Percentiles rank a stretch among this genome's conserved stretches.
These are phyloP conservation scores for Tricholoma matsutake DNA, from an alignment of 768 basidiomycete species.

Conservation along the genomic window DNA sequence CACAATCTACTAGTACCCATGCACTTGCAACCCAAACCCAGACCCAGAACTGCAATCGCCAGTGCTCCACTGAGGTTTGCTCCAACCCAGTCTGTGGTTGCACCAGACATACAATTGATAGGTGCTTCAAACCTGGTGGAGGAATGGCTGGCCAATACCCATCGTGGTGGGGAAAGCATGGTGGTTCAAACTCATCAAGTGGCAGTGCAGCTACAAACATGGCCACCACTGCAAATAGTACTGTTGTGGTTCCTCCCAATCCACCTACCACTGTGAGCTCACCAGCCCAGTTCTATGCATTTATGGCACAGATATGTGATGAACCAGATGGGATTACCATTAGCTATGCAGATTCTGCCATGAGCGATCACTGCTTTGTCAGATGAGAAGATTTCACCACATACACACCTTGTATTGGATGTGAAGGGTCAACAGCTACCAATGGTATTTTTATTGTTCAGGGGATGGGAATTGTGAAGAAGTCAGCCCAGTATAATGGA, in stretches of 20 bases:
- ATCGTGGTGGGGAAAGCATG: conserved; percentile 6
- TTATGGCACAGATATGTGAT: not conserved
- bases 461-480: not conserved
- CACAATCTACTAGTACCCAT: not conserved
- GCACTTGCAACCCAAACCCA: not conserved
- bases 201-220: not conserved
- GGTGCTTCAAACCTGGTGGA: conserved; percentile 15
- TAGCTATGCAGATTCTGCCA: not conserved
- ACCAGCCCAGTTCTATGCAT: not conserved
- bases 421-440: not conserved
- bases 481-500: not conserved
- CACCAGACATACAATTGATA: conserved; percentile 10
- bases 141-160: conserved; percentile 18
- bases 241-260: not conserved
- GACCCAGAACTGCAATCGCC: not conserved
- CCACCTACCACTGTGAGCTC: no score
- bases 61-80: conserved; percentile 1
- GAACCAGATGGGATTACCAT: not conserved
- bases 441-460: not conserved
- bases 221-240: not conserved
- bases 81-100: conserved; percentile 8
- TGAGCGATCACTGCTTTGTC: not conserved
- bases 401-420: conserved; percentile 7
- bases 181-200: not conserved
- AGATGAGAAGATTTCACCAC: not conserved